Evolutionary conservation across 1,284 basidiomycete species (phyloP).

Genomic region (Peniophora sp.): DNA sequence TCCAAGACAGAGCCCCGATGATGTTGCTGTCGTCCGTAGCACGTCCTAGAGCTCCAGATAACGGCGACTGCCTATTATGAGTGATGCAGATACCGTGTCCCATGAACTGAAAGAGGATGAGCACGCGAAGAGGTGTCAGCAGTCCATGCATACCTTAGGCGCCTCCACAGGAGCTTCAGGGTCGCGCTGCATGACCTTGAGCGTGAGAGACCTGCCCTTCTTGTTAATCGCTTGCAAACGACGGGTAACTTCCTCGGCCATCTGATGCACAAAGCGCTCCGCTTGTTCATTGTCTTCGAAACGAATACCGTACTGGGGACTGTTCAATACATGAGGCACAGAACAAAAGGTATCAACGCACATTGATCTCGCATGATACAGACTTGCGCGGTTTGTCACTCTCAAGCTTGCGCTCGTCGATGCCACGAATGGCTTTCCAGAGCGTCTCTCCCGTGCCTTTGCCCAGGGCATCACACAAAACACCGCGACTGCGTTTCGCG

Average conservation of each 20-base stretch:
- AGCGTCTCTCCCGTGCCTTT: conserved; percentile 79
- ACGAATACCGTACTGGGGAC: conserved; percentile 82
- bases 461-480: conserved; percentile 71
- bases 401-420: conserved; percentile 76
- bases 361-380: conserved; percentile 89
- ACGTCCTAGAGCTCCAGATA: conserved; percentile 50
- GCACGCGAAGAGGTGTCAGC: background rate
- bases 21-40: conserved; percentile 68
- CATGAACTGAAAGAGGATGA: conserved; percentile 58
- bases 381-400: conserved; percentile 80
- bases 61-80: conserved; percentile 66
- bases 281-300: conserved; percentile 81
- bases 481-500: conserved; percentile 47
- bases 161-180: conserved; percentile 84
- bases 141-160: conserved; percentile 63
- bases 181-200: conserved; percentile 88
- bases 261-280: conserved; percentile 66
- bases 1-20: conserved; percentile 77
- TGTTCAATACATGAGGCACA: conserved; percentile 12
- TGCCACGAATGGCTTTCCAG: conserved; percentile 77
- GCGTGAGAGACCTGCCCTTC: conserved; percentile 65
- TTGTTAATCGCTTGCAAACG: conserved; percentile 62
- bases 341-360: conserved; percentile 30
- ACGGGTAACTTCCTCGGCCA: conserved; percentile 71
- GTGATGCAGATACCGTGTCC: conserved; percentile 88